phyloP scores from a whole-genome alignment of 78 protist species.

The Planoprotostelium fungivorum region DNA sequence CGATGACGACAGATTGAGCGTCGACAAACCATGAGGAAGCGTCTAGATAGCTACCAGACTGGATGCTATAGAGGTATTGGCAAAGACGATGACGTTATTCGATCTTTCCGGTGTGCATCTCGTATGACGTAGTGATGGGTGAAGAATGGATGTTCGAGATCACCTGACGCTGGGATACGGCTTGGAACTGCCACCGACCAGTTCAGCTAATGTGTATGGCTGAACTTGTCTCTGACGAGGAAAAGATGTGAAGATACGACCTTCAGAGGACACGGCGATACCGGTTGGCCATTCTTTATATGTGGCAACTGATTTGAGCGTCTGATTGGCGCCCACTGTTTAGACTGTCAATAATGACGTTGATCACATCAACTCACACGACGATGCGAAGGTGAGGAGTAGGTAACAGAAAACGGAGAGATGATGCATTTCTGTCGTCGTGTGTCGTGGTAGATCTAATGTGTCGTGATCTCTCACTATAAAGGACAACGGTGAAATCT shows the following conservation, averaged over 20 bases:
- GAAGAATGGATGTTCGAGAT: background rate
- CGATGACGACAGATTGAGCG: background rate
- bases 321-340: no score
- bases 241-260: background rate
- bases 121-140: background rate
- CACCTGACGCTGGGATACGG: background rate
- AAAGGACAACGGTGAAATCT: no score
- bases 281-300: background rate
- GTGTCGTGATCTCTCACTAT: no score
- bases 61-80: no score
- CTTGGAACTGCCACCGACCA: background rate
- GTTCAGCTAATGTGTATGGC: background rate
- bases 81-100: no score
- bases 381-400: no score
- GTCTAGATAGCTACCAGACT: background rate
- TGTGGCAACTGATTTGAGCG: background rate
- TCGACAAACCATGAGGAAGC: background rate
- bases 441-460: no score
- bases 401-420: no score
- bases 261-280: background rate
- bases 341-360: no score
- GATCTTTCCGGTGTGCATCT: no score
- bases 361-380: no score
- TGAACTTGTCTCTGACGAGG: background rate
- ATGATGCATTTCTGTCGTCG: no score